Evolutionary conservation across 805 yeast species (phyloP).

Genomic region (Candida sonorensis): DNA sequence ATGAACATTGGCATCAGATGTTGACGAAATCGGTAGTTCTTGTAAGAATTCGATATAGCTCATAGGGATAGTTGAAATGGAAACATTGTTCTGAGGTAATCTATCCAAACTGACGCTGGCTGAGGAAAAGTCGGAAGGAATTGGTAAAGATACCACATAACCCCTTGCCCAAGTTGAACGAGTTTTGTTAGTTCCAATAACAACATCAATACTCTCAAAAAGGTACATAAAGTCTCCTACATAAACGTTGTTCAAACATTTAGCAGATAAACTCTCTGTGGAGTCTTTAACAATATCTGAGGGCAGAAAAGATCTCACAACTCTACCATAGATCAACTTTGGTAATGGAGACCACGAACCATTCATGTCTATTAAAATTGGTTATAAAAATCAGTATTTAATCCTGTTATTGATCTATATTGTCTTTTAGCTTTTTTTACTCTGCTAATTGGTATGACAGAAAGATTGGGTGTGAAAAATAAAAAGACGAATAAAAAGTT

Average conservation of each 20-base stretch:
- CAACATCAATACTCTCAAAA: conserved; percentile 47
- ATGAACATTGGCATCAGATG: too few relatives aligned
- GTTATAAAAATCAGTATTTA: too few relatives aligned
- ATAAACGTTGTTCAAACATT: conserved; percentile 40
- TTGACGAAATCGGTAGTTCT: conserved; percentile 27
- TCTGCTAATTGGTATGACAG: too few relatives aligned
- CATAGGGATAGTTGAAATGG: conserved; percentile 57
- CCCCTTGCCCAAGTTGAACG: conserved; percentile 91
- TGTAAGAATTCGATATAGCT: conserved; percentile 42
- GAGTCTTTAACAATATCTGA: conserved; percentile 22
- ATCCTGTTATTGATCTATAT: too few relatives aligned
- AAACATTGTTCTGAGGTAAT: conserved; percentile 49
- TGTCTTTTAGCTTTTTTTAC: too few relatives aligned
- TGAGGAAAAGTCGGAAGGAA: conserved; percentile 61
- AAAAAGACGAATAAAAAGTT: too few relatives aligned
- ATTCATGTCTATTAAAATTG: conserved; percentile 7
- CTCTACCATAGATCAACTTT: conserved; percentile 35
- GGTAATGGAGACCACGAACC: conserved; percentile 44
- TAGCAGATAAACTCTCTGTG: conserved; percentile 5
- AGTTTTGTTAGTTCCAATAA: too few relatives aligned
- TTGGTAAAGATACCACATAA: conserved; percentile 59
- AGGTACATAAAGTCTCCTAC: conserved; percentile 76
- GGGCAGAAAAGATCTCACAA: conserved; percentile 41
- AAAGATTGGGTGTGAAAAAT: too few relatives aligned
- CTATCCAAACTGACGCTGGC: conserved; percentile 56